Conservation (phyloP, 257 asterid species). For the Ballota nigra region DNA sequence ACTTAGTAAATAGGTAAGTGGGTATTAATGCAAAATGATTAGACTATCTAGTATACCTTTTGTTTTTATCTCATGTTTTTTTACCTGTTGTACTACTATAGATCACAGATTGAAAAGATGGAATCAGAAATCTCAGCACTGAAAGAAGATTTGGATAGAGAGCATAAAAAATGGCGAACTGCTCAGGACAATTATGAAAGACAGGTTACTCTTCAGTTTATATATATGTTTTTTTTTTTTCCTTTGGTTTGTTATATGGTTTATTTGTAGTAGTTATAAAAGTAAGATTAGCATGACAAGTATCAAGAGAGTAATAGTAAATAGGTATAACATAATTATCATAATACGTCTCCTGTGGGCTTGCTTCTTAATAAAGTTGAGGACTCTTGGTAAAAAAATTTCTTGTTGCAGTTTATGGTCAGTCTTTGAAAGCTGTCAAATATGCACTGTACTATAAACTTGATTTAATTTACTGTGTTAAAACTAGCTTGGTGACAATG, state of each 20-base stretch:
- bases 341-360: background rate
- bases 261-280: background rate
- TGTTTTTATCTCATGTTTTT: slow-evolving; percentile 10
- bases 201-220: slow-evolving; percentile 52
- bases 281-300: background rate
- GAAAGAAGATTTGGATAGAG: slow-evolving; percentile 79
- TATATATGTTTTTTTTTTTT: background rate
- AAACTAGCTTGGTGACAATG: background rate
- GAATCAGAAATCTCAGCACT: slow-evolving; percentile 61
- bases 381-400: background rate
- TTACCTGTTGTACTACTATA: slow-evolving; percentile 24
- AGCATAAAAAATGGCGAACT: slow-evolving; percentile 68
- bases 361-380: slow-evolving; percentile 11
- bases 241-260: background rate
- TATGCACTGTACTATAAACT: background rate
- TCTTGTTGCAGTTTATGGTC: background rate
- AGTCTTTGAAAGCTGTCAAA: background rate
- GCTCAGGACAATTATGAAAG: slow-evolving; percentile 88
- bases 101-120: slow-evolving; percentile 64
- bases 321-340: background rate
- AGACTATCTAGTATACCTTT: background rate
- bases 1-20: background rate
- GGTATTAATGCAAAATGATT: background rate
- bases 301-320: background rate
- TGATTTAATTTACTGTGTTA: background rate